These are phyloP conservation scores for Blastomyces silverae DNA, from an alignment of 2,329 filamentous ascomycete genomes.

Conservation along the genomic window DNA sequence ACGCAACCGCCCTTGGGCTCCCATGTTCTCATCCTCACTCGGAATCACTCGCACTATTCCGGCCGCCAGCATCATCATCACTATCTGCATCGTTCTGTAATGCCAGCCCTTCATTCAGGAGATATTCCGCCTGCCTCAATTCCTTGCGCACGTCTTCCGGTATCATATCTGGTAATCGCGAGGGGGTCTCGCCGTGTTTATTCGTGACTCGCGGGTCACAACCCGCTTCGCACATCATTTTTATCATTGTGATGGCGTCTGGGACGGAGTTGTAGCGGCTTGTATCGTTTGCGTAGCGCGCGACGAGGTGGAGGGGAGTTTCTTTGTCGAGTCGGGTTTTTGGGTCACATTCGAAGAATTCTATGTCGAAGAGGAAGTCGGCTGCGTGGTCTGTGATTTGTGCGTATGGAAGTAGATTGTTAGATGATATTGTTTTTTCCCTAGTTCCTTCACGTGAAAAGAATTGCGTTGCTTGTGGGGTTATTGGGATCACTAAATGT, in stretches of 20 bases:
- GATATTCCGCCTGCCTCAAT: constrained; percentile 43
- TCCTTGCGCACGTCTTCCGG: constrained; percentile 38
- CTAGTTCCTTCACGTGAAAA: not conserved
- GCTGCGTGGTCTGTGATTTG: constrained; percentile 39
- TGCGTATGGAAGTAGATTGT: not conserved
- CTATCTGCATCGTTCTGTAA: constrained; percentile 33
- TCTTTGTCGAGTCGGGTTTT: constrained; percentile 43
- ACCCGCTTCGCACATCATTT: constrained; percentile 46
- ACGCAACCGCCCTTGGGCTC: not conserved
- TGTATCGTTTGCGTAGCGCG: constrained; percentile 44
- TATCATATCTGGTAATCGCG: constrained; percentile 40
- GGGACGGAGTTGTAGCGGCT: constrained; percentile 28
- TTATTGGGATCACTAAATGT: not conserved
- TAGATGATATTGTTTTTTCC: not conserved
- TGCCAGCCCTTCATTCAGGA: constrained; percentile 41
- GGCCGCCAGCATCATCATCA: constrained; percentile 23
- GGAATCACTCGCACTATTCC: constrained; percentile 32
- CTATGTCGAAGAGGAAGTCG: constrained; percentile 44
- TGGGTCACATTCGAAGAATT: constrained; percentile 46
- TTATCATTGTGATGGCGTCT: constrained; percentile 41
- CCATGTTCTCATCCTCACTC: constrained; percentile 1
- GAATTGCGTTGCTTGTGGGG: not conserved
- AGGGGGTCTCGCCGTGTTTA: constrained; percentile 43
- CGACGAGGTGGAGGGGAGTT: constrained; percentile 42
- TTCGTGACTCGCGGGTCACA: constrained; percentile 45